phyloP scores from a whole-genome alignment of 495 filamentous ascomycete genomes.

The Aspergillus biplanus region DNA sequence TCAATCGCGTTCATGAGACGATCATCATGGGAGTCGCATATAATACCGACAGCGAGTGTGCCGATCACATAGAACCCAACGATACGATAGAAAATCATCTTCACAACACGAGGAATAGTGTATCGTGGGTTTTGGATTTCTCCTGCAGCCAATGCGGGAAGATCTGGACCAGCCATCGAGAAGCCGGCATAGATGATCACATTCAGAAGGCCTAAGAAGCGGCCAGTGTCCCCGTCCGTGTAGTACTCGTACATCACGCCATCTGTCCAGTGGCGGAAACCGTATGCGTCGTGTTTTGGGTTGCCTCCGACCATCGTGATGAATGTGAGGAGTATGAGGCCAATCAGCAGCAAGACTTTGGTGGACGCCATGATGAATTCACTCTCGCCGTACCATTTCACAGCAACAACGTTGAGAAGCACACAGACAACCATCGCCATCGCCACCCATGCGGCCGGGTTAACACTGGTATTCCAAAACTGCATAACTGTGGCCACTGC shows the following conservation, averaged over 20 bases:
- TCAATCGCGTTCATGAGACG: conserved; percentile 57
- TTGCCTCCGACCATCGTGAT: conserved; percentile 72
- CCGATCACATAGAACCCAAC: conserved; percentile 73
- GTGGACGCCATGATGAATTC: conserved; percentile 76
- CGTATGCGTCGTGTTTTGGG: conserved; percentile 61
- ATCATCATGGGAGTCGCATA: conserved; percentile 51
- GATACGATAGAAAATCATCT: conserved; percentile 83
- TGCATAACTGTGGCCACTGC: conserved; percentile 70
- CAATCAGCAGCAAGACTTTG: conserved; percentile 74
- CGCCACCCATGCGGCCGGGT: conserved; percentile 68
- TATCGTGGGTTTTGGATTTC: conserved; percentile 76
- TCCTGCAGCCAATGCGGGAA: conserved; percentile 78
- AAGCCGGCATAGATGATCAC: conserved; percentile 50
- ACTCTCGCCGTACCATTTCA: conserved; percentile 71
- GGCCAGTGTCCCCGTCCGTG: conserved; percentile 36
- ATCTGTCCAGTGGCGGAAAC: conserved; percentile 69
- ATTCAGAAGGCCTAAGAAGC: conserved; percentile 47
- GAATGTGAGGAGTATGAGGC: conserved; percentile 68
- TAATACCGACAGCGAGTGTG: conserved; percentile 55
- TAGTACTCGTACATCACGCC: conserved; percentile 41
- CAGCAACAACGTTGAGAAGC: conserved; percentile 66
- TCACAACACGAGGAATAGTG: conserved; percentile 76
- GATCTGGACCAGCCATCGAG: conserved; percentile 62
- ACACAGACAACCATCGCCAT: conserved; percentile 71
- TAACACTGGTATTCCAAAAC: conserved; percentile 61